Evolutionary conservation across 768 basidiomycete species (phyloP), one percentile per base, ranked within the genome.

Genomic region (Suillus subalutaceus): DNA sequence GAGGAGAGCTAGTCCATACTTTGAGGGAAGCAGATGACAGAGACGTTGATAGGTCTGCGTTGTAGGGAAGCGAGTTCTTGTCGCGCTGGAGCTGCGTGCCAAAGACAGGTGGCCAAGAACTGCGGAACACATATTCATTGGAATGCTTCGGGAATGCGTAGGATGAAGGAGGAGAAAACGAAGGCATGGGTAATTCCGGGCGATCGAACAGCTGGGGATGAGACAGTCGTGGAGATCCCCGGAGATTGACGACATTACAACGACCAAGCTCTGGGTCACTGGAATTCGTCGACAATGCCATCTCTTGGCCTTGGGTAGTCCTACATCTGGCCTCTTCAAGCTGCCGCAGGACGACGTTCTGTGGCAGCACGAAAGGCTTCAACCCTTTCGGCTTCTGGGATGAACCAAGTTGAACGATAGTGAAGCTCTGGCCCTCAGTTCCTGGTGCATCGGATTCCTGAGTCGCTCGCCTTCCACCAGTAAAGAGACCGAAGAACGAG

Each of bases 401-500:
- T 60, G 41, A 60, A 30, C 20, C 20, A 37, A 56, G 35, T 35
- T 56, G 55, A 13, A 56, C 59, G 59, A 38, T 10, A 20, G 59
- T 60, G 30, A 30, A 20, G 41, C 10, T 32, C 18, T 20, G 23
- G 30, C 26, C 41, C 2, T 30, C 8, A 20, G 59, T 43, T 60
- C 30, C 41, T 32, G 40, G 41, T 60, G 59, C 13, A 44, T 30
- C 41, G 18, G 41, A 62, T n/a, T 71, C 66, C 18, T 18, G 32
- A 9, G 67, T 30, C 0, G 73, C 26, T 50, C 67, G 69, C 46
- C 68, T 67, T 26, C 63, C 64, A 35, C 58, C 53, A 3, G 65
- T 69, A 60, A 75, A 72, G 65, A 75, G 65, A 0, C 69, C 66
- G 69, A 69, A 32, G 18, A 75, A 56, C 13, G 75, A 77, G 52